Evolutionary conservation across 2,329 filamentous ascomycete genomes (phyloP).

Genomic region (Gaeumannomyces tritici): DNA sequence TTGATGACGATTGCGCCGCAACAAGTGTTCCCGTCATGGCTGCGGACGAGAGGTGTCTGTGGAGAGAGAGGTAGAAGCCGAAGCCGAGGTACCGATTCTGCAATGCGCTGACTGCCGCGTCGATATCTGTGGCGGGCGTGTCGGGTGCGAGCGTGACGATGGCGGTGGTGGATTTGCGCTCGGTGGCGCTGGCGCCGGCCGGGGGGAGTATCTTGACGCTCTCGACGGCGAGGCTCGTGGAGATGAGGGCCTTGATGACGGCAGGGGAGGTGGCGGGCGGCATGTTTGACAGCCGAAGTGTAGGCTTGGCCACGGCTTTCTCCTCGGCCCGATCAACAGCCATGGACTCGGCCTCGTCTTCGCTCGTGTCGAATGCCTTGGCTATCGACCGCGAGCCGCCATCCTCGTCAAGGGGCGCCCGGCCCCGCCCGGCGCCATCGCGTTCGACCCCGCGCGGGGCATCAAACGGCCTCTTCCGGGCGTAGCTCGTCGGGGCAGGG

Average conservation of each 20-base stretch:
- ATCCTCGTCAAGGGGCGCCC: slow-evolving; percentile 29
- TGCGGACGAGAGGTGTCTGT: slow-evolving; percentile 74
- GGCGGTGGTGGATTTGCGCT: slow-evolving; percentile 64
- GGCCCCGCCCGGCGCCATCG: slow-evolving; percentile 17
- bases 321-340: slow-evolving; percentile 41
- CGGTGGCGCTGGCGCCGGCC: slow-evolving; percentile 38
- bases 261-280: slow-evolving; percentile 51
- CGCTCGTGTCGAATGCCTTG: slow-evolving; percentile 63
- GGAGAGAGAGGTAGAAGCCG: slow-evolving; percentile 72
- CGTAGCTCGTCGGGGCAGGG: slow-evolving; percentile 36
- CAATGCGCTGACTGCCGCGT: slow-evolving; percentile 64
- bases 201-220: slow-evolving; percentile 61
- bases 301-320: slow-evolving; percentile 52
- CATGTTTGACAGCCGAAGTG: slow-evolving; percentile 49
- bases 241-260: slow-evolving; percentile 49
- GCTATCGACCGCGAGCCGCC: slow-evolving; percentile 41
- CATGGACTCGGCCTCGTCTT: slow-evolving; percentile 40
- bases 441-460: slow-evolving; percentile 16
- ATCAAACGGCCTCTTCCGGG: slow-evolving; percentile 45
- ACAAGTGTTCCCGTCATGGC: slow-evolving; percentile 35
- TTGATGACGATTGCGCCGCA: slow-evolving; percentile 26
- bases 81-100: slow-evolving; percentile 81
- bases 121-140: slow-evolving; percentile 75
- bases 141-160: slow-evolving; percentile 75
- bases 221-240: slow-evolving; percentile 55